Base-by-base conservation (phyloP, 2,329 filamentous ascomycete genomes). In the Xylariaceae sp. region DNA sequence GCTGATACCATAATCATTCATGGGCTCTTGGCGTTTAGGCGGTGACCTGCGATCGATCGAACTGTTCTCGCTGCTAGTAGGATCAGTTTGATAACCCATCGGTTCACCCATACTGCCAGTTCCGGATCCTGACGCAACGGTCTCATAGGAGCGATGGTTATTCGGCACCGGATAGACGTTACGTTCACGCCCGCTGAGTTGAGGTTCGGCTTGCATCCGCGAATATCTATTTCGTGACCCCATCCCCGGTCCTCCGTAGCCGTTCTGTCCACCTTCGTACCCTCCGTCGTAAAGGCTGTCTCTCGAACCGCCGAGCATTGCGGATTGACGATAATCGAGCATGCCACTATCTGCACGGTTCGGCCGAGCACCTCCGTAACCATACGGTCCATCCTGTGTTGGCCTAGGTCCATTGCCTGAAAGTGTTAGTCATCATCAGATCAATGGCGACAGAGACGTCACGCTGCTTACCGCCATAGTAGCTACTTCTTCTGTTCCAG, bases 11-110 rank as follows among this genome's bases (percentile, higher is more conserved):
- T 89, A 89, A 57, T 79, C 80, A 48, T 88, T 86, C 6, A 72
- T 64, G 7, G 79, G 77, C 45, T 84, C 79, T 51, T 68, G 66
- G 22, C 76, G 80, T 62, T 81, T 80, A 34, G 76, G 73, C 5
- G 77, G 75, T 47, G 84, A 80, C 19, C 85, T 75, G 56, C 90
- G 86, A 66, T 96, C 90, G 61, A 95, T 83, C 1, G 90, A 96
- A 73, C 90, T 95, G 73, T 96, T 96, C 66, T 96, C 89, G 66
- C 91, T 96, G 73, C 89, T 94, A 50, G 80, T 74, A 40, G 89
- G 92, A 66, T 96, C 91, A 54, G 90, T 96, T 59, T 87, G 86
- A 69, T 94, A 92, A 50, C 85, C 86, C 66, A 82, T 86, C 12
- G 85, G 85, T 52, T 96, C 91, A 48, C 75, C 84, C 57, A 86